A percentile compares a stretch with the other conserved stretches of the same genome.
phyloP scores from a whole-genome alignment of 1,284 basidiomycete species.

The Grifola frondosa region DNA sequence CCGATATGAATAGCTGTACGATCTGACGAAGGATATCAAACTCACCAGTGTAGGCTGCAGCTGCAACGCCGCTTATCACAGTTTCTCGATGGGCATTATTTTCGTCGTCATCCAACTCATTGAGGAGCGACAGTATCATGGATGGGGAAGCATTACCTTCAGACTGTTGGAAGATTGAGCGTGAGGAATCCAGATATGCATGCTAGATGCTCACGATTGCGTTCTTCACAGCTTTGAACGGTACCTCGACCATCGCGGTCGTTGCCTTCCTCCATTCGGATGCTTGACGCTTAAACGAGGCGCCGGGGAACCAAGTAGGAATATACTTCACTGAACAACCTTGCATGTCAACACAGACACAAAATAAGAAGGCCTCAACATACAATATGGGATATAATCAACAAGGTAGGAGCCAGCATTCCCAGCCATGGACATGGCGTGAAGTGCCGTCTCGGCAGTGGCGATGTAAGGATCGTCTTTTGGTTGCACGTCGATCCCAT shows the following conservation, averaged over 20 bases:
- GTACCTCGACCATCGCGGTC: slow-evolving; percentile 30
- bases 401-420: slow-evolving; percentile 27
- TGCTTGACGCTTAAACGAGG: slow-evolving; percentile 47
- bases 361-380: slow-evolving; percentile 9
- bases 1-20: background rate
- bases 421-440: slow-evolving; percentile 25
- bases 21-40: background rate
- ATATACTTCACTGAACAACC: slow-evolving; percentile 36
- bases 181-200: background rate
- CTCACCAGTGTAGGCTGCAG: slow-evolving; percentile 24
- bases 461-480: slow-evolving; percentile 30
- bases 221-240: slow-evolving; percentile 34
- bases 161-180: slow-evolving; percentile 8
- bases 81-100: slow-evolving; percentile 17
- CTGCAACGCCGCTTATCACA: slow-evolving; percentile 22
- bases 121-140: slow-evolving; percentile 21
- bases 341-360: slow-evolving; percentile 2
- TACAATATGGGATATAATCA: slow-evolving; percentile 29
- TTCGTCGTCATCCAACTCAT: slow-evolving; percentile 13
- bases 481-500: slow-evolving; percentile 31
- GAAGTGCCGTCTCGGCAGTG: slow-evolving; percentile 27
- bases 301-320: slow-evolving; percentile 48
- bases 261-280: slow-evolving; percentile 36
- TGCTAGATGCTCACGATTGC: slow-evolving; percentile 23
- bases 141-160: slow-evolving; percentile 22